These are phyloP conservation scores for Pneumocystis jirovecii DNA, from an alignment of 1,139 yeast genomes.

Conservation along the genomic window DNA sequence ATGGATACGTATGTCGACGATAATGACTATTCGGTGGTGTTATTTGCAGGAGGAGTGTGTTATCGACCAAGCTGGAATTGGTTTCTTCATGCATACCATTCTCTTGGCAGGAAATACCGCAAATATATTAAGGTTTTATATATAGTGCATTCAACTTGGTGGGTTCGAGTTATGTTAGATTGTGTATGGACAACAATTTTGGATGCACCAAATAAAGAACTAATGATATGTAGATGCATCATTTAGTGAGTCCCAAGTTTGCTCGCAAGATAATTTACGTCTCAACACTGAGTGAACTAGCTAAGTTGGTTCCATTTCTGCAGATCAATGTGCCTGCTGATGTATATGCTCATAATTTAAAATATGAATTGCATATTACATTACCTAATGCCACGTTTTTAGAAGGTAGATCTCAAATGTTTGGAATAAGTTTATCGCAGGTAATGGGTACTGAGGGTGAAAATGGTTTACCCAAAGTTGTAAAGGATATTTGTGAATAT, in stretches of 20 bases:
- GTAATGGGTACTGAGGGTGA: slow-evolving; percentile 20
- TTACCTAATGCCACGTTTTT: slow-evolving; percentile 18
- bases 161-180: slow-evolving; percentile 66
- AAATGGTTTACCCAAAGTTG: slow-evolving; percentile 18
- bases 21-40: slow-evolving; percentile 45
- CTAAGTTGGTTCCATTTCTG: slow-evolving; percentile 56
- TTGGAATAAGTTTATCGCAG: slow-evolving; percentile 21
- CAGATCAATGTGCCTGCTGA: slow-evolving; percentile 59
- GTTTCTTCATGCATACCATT: slow-evolving; percentile 60
- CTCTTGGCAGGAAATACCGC: slow-evolving; percentile 45
- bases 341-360: slow-evolving; percentile 45
- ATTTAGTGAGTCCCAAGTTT: slow-evolving; percentile 5
- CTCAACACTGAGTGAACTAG: slow-evolving; percentile 44
- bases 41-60: slow-evolving; percentile 65
- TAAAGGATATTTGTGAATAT: slow-evolving; percentile 21
- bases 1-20: slow-evolving; percentile 17
- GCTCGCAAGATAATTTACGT: slow-evolving; percentile 22
- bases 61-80: slow-evolving; percentile 49
- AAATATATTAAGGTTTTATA: slow-evolving; percentile 47
- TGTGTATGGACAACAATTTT: slow-evolving; percentile 42
- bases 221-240: slow-evolving; percentile 22
- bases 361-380: slow-evolving; percentile 21
- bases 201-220: slow-evolving; percentile 23
- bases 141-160: slow-evolving; percentile 86
- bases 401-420: neutral